These are phyloP conservation scores for Chytridiales sp. DNA, from an alignment of 371 early-diverging fungal species.

Conservation along the genomic window DNA sequence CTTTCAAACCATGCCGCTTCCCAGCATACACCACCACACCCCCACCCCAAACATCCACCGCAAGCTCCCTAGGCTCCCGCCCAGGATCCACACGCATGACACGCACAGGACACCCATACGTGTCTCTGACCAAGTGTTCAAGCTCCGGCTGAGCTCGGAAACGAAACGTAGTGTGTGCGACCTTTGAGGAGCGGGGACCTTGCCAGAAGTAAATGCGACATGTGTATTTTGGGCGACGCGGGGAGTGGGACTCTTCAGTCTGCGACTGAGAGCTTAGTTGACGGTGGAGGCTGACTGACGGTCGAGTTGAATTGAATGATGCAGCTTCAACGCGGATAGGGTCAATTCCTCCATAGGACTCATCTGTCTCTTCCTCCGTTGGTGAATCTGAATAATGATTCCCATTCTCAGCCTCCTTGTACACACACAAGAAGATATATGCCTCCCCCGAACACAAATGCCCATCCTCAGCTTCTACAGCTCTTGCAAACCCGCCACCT, in stretches of 20 bases:
- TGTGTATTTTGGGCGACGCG: slow-evolving; percentile 22
- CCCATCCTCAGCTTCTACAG: slow-evolving; percentile 39
- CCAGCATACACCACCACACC: slow-evolving; percentile 38
- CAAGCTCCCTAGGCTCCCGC: slow-evolving; percentile 43
- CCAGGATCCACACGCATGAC: slow-evolving; percentile 42
- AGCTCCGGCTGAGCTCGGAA: slow-evolving; percentile 47
- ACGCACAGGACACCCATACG: slow-evolving; percentile 44
- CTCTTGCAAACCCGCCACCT: slow-evolving; percentile 41
- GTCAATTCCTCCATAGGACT: not conserved
- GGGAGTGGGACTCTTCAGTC: slow-evolving; percentile 4
- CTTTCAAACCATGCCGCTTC: slow-evolving; percentile 9
- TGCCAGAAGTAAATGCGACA: slow-evolving; percentile 56
- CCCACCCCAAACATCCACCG: slow-evolving; percentile 46
- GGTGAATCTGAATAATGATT: slow-evolving; percentile 11
- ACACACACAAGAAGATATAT: slow-evolving; percentile 52
- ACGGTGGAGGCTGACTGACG: too few species aligned
- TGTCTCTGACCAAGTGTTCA: slow-evolving; percentile 38
- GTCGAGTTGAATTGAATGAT: too few species aligned
- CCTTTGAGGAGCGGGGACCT: slow-evolving; percentile 29
- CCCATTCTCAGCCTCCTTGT: slow-evolving; percentile 31
- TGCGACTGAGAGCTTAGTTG: too few species aligned
- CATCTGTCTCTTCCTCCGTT: slow-evolving; percentile 7
- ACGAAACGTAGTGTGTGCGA: slow-evolving; percentile 47
- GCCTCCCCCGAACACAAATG: slow-evolving; percentile 49
- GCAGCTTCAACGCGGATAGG: too few species aligned